Evolutionary conservation across 768 basidiomycete genomes (phyloP).

Genomic region (Neoboletus subvelutipes): DNA sequence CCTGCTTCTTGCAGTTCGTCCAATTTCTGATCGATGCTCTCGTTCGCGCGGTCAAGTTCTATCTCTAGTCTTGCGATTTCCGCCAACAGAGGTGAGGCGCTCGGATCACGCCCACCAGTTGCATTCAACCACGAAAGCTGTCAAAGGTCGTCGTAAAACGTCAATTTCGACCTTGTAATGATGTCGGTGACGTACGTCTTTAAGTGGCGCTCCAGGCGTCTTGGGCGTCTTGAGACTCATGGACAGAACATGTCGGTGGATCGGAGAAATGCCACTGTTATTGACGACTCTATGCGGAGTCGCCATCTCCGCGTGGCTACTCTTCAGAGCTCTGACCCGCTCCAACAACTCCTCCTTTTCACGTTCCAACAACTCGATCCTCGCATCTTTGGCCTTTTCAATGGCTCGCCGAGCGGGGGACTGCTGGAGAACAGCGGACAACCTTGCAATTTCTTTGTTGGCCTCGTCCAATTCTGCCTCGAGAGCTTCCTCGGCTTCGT

Average conservation of each 20-base stretch:
- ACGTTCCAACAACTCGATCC: conserved; percentile 72
- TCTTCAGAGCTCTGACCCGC: conserved; percentile 58
- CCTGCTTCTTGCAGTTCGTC: conserved; percentile 84
- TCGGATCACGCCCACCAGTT: conserved; percentile 51
- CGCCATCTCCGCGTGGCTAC: conserved; percentile 47
- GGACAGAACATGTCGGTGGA: conserved; percentile 68
- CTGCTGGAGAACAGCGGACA: conserved; percentile 65
- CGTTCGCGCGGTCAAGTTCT: conserved; percentile 78
- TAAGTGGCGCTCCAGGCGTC: conserved; percentile 76
- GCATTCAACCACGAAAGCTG: conserved; percentile 76
- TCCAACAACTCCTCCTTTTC: conserved; percentile 77
- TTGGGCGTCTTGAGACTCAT: conserved; percentile 68
- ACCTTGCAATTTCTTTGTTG: conserved; percentile 68
- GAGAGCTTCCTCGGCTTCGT: conserved; percentile 59
- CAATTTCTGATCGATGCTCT: conserved; percentile 84
- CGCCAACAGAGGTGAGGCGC: conserved; percentile 59
- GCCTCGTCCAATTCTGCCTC: conserved; percentile 79
- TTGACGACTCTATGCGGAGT: conserved; percentile 61
- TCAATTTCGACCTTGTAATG: not conserved
- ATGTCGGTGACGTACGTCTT: conserved; percentile 54
- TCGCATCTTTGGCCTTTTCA: conserved; percentile 71
- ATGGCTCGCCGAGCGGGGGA: conserved; percentile 77
- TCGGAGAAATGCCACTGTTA: conserved; percentile 66
- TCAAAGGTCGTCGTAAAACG: conserved; percentile 12
- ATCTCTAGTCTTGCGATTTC: conserved; percentile 73